phyloP scores from a whole-genome alignment of 805 yeast genomes.

The Kluyveromyces dobzhanskii region DNA sequence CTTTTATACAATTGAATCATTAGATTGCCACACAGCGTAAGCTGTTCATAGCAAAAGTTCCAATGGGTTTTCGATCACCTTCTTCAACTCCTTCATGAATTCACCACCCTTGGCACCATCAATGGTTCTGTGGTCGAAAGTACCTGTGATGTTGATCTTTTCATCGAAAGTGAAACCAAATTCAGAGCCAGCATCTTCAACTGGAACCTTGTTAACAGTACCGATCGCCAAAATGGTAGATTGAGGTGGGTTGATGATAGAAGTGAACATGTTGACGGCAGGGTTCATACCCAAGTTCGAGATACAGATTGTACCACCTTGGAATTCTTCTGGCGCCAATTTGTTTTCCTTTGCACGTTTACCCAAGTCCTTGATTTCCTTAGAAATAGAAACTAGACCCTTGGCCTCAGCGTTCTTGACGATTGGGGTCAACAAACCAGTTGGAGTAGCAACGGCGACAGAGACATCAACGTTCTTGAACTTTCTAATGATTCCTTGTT shows the following conservation, averaged over 20 bases:
- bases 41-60: conserved; percentile 66
- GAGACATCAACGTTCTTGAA: conserved; percentile 90
- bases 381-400: conserved; percentile 79
- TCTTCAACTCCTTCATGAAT: conserved; percentile 87
- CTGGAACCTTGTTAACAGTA: conserved; percentile 84
- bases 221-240: conserved; percentile 90
- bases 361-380: conserved; percentile 83
- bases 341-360: conserved; percentile 93
- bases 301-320: conserved; percentile 98
- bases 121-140: conserved; percentile 94
- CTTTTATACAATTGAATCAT: neutral
- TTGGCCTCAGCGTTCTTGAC: conserved; percentile 79
- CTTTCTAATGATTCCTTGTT: conserved; percentile 85
- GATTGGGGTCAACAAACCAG: conserved; percentile 95
- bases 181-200: conserved; percentile 85
- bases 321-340: conserved; percentile 92
- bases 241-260: conserved; percentile 98
- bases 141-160: conserved; percentile 85
- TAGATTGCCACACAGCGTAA: neutral
- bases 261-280: conserved; percentile 88
- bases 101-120: conserved; percentile 99
- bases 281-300: conserved; percentile 98
- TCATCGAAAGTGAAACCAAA: conserved; percentile 90
- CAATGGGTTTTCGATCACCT: conserved; percentile 89
- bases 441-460: conserved; percentile 97